phyloP scores from a whole-genome alignment of 306 rosid genomes.

The Lablab purpureus region DNA sequence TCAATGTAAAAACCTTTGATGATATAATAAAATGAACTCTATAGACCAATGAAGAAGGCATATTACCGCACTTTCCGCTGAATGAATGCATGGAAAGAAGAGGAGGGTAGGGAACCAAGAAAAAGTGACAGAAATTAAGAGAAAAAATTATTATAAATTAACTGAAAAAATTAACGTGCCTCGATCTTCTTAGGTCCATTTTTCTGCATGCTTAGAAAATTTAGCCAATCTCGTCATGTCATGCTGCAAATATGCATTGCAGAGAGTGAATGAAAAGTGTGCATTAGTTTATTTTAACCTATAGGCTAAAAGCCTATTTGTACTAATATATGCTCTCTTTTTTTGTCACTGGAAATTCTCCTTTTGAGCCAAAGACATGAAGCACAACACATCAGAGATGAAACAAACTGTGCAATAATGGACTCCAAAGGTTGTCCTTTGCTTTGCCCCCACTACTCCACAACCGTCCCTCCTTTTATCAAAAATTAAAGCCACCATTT shows the following conservation, averaged over 20 bases:
- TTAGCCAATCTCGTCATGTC: constrained; percentile 41
- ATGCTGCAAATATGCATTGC: constrained; percentile 36
- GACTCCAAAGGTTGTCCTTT: constrained; percentile 62
- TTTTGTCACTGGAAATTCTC: constrained; percentile 52
- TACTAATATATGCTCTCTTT: constrained; percentile 54
- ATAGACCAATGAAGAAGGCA: constrained; percentile 10
- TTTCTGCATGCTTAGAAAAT: constrained; percentile 46
- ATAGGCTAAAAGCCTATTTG: constrained; percentile 51
- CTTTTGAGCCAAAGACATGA: constrained; percentile 58
- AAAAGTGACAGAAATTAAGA: neutral
- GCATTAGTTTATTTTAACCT: constrained; percentile 39
- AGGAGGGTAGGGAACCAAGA: constrained; percentile 32
- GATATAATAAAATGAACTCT: neutral
- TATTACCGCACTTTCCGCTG: constrained; percentile 48
- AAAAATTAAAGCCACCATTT: constrained; percentile 63
- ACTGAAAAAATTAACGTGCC: constrained; percentile 31
- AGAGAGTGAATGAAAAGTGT: constrained; percentile 44
- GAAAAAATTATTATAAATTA: neutral
- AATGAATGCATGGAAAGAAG: constrained; percentile 51
- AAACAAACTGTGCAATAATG: constrained; percentile 71
- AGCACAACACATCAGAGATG: constrained; percentile 47
- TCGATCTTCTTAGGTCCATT: constrained; percentile 39
- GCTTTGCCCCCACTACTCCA: constrained; percentile 77
- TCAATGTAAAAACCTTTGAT: neutral
- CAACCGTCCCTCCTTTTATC: constrained; percentile 47